Evolutionary conservation across 495 filamentous ascomycete genomes (phyloP), one percentile per base, ranked within the genome.

Genomic region (Thermothielavioides terrestris): DNA sequence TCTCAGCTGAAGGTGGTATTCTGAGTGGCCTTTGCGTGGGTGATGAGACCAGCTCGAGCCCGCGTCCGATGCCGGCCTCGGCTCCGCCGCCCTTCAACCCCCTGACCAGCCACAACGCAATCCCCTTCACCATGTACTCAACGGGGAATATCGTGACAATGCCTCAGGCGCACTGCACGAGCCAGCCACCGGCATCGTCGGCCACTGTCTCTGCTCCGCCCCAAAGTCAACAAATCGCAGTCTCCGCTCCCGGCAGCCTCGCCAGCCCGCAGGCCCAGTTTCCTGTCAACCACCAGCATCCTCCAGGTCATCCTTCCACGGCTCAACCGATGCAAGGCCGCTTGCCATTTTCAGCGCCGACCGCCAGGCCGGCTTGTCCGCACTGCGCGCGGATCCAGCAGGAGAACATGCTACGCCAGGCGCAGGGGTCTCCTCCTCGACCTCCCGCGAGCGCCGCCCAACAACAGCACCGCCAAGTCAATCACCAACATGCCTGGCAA

Each of bases 121-220:
- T 51, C 32, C 35, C 57, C 43, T 46, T 58, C 32, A 34, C 35
- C 39, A 42, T 53, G 32, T 36, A 49, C 54, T 54, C 47, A 50
- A 46, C 39, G 15, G 48, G 54, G 26, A 57, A 42, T 11, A 22
- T 56, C 10, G 46, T 56, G 11, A 32, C 57, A 9, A 52, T 49
- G 25, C 44, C 41, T n/a, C 56, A 34, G 36, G 7, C 15, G 20
- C 28, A 51, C 26, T n/a, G n/a, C 18, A 6, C 5, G 8, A 18
- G 10, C n/a, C 47, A 43, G 15, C 44, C n/a, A 1, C 3, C n/a
- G 12, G n/a, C 22, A 1, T n/a, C 47, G 1, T 27, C 37, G 8
- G 8, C 12, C 27, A 18, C 9, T 1, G 1, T 12, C 47, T 1
- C 20, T 42, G 28, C 41, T 18, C 3, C 21, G 17, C 17, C 17